Base-by-base conservation (phyloP, 257 asterid species). In the Solanum paucissectum region DNA sequence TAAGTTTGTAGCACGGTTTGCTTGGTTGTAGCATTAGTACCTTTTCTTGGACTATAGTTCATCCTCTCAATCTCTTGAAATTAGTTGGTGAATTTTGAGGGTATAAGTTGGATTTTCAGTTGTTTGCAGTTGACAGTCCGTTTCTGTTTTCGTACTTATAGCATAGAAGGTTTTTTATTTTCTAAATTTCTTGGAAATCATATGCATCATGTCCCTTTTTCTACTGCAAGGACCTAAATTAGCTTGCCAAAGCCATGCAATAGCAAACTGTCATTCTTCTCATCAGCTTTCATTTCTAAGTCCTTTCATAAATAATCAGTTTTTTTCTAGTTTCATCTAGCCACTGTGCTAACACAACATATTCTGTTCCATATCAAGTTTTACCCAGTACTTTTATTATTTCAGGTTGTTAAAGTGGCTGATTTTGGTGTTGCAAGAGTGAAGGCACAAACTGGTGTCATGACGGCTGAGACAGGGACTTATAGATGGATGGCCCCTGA, bases 401-500 rank as follows among this genome's bases (percentile, higher is more conserved):
- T 90, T 64, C 93, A 97, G 99, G 99, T 96, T 87, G 98, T 96
- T 64, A 97, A 97, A 91, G 99, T 97, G 91, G 99, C 98, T 90
- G 99, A 97, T 92, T 97, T 97, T 90, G 99, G 99, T 14, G 99
- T 97, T 87, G 99, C 99, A 69, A 92, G 99, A 94, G 99, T 97
- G 90, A 96, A 93, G 91, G 94, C 99, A 60, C 98, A 96, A 89
- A 92, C 96, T 49, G 99, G 99, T 68, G 99, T 97, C 83, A 97
- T 97, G 99, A 97, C 99, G 12, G 98, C 99, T 64, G 99, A 97
- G 92, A 96, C 99, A 25, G 99, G 99, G 90, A 97, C 99, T 2
- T 97, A 97, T 86, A 91, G 99, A 87, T 97, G 99, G 99, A 97
- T 97, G 99, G 98, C 99, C 73, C 99, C 99, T 83, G 99, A 97